Percentiles rank a stretch among this genome's conserved stretches.
phyloP scores from a whole-genome alignment of 2,329 filamentous ascomycete genomes.

The Colletotrichum neosansevieriae region DNA sequence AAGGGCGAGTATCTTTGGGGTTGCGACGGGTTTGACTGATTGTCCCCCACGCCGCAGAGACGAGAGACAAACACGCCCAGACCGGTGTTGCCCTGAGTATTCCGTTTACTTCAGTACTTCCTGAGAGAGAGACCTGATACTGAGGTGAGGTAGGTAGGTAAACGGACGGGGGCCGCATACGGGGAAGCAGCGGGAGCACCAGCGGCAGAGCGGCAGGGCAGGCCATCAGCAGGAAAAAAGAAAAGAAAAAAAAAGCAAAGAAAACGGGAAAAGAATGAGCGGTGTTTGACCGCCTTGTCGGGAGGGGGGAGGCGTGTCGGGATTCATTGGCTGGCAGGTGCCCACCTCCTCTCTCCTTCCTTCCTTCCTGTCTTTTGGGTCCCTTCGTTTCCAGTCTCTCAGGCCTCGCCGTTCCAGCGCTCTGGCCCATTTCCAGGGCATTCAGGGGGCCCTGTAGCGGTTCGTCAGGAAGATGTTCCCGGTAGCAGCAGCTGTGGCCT shows the following conservation, averaged over 20 bases:
- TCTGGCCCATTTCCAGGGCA: too few relatives aligned
- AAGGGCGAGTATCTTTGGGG: not conserved
- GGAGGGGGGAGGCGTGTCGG: conserved; percentile 27
- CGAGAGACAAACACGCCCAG: conserved; percentile 18
- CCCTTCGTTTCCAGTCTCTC: not conserved
- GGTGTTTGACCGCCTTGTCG: conserved; percentile 40
- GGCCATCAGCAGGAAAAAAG: not conserved
- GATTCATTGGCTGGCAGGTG: conserved; percentile 28
- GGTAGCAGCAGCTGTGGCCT: not conserved
- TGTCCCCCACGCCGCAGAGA: conserved; percentile 32
- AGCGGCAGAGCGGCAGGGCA: conserved; percentile 16
- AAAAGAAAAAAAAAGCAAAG: conserved; percentile 6
- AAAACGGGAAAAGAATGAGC: conserved; percentile 38
- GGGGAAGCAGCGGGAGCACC: conserved; percentile 35
- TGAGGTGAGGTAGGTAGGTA: not conserved
- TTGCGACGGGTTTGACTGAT: not conserved
- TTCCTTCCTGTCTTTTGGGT: too few relatives aligned
- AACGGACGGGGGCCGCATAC: conserved; percentile 22
- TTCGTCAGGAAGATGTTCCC: not conserved
- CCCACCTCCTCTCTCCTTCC: not conserved
- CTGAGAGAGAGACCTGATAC: too few relatives aligned
- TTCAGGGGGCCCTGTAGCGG: not conserved
- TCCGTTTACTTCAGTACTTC: too few relatives aligned
- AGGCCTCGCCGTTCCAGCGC: not conserved
- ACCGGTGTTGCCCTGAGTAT: not conserved